Evolutionary conservation across 345 rosid species (phyloP).

Genomic region (Viola odorata): DNA sequence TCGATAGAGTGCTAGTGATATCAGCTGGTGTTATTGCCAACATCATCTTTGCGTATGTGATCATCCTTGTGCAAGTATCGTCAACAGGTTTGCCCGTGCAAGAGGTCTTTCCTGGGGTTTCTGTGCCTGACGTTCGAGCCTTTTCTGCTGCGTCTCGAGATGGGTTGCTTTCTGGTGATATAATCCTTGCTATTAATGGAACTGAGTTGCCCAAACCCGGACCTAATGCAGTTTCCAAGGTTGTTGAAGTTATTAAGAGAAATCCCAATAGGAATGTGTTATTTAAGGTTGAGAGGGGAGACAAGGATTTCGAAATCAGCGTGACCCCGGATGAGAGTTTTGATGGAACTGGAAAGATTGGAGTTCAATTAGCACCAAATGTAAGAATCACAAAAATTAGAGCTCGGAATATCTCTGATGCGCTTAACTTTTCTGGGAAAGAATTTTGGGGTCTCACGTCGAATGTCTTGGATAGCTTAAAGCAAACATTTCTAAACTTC

Average conservation of each 20-base stretch:
- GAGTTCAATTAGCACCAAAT: slow-evolving; percentile 84
- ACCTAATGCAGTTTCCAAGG: slow-evolving; percentile 53
- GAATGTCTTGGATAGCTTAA: slow-evolving; percentile 76
- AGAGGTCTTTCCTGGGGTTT: slow-evolving; percentile 86
- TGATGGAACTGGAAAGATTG: slow-evolving; percentile 86
- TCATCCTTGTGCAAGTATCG: slow-evolving; percentile 71
- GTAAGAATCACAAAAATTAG: slow-evolving; percentile 55
- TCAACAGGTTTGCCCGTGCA: slow-evolving; percentile 93
- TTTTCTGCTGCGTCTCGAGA: slow-evolving; percentile 88
- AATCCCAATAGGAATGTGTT: slow-evolving; percentile 57
- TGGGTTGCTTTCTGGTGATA: slow-evolving; percentile 83
- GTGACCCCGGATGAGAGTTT: slow-evolving; percentile 76
- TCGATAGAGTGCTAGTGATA: slow-evolving; percentile 74
- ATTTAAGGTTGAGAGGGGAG: slow-evolving; percentile 58
- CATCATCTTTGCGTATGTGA: slow-evolving; percentile 68
- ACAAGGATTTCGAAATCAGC: slow-evolving; percentile 44
- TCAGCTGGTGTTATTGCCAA: slow-evolving; percentile 94
- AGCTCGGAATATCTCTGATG: slow-evolving; percentile 51
- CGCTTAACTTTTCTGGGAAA: slow-evolving; percentile 53
- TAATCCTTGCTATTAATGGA: slow-evolving; percentile 63
- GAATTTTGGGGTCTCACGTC: slow-evolving; percentile 69
- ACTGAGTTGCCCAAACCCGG: slow-evolving; percentile 47
- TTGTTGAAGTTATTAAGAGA: slow-evolving; percentile 62
- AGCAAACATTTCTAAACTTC: slow-evolving; percentile 76
- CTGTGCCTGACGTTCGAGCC: slow-evolving; percentile 78